These are phyloP conservation scores for Suhomyces pyralidae DNA, from an alignment of 805 yeast genomes.

Conservation along the genomic window DNA sequence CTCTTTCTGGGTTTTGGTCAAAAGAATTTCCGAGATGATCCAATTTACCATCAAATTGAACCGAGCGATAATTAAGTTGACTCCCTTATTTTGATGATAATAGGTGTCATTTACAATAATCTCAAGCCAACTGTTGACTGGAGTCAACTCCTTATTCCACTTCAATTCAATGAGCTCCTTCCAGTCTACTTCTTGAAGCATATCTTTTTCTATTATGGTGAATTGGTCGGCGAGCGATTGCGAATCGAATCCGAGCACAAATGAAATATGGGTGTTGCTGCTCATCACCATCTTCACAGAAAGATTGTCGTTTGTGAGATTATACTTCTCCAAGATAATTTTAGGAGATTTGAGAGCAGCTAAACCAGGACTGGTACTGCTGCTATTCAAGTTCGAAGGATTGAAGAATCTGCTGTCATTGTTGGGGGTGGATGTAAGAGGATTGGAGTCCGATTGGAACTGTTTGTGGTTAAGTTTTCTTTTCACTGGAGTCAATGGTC, in stretches of 20 bases:
- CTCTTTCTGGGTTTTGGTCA: slow-evolving; percentile 59
- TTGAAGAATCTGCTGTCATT: slow-evolving; percentile 7
- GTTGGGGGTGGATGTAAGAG: slow-evolving; percentile 14
- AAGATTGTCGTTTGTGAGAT: slow-evolving; percentile 25
- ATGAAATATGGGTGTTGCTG: slow-evolving; percentile 68
- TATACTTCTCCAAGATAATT: slow-evolving; percentile 35
- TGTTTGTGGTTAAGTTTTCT: slow-evolving; percentile 4
- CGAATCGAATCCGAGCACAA: slow-evolving; percentile 71
- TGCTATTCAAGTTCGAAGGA: slow-evolving; percentile 1
- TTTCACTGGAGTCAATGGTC: slow-evolving; percentile 32
- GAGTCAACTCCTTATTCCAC: slow-evolving; percentile 65
- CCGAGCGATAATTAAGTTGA: slow-evolving; percentile 76
- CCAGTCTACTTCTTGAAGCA: slow-evolving; percentile 87
- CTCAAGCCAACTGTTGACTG: slow-evolving; percentile 82
- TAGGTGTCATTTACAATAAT: slow-evolving; percentile 56
- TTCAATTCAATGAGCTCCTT: slow-evolving; percentile 74
- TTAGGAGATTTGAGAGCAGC: slow-evolving; percentile 22
- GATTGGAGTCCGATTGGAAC: background rate
- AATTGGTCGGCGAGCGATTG: slow-evolving; percentile 70
- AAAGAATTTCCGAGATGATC: slow-evolving; percentile 82
- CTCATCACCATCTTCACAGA: slow-evolving; percentile 42
- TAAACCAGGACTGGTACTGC: slow-evolving; percentile 2
- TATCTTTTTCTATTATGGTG: slow-evolving; percentile 83
- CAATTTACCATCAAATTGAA: slow-evolving; percentile 89
- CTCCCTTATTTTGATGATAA: slow-evolving; percentile 56